These are phyloP conservation scores for Caloboletus firmus DNA, from an alignment of 1,284 basidiomycete species.

Conservation along the genomic window DNA sequence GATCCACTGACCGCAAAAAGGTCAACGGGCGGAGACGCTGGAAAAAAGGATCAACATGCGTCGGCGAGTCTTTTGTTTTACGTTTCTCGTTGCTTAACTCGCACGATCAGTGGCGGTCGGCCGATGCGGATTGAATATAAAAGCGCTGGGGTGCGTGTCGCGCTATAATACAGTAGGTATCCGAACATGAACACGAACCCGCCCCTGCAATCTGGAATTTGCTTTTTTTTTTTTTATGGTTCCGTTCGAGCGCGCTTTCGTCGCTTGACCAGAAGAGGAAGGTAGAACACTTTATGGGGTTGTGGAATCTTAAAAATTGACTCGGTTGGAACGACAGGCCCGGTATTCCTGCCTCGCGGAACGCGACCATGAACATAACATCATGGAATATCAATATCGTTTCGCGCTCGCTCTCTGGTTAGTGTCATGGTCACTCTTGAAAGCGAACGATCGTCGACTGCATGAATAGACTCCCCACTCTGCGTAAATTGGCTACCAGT, in stretches of 20 bases:
- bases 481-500: slow-evolving; percentile 15
- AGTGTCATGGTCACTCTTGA: neutral
- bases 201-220: too few relatives aligned
- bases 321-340: slow-evolving; percentile 10
- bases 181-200: too few relatives aligned
- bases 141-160: neutral
- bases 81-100: slow-evolving; percentile 12
- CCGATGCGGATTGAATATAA: slow-evolving; percentile 22
- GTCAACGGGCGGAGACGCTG: too few relatives aligned
- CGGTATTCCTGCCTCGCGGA: slow-evolving; percentile 7
- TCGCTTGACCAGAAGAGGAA: slow-evolving; percentile 17
- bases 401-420: neutral
- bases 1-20: too few relatives aligned
- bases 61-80: slow-evolving; percentile 29
- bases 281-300: slow-evolving; percentile 1
- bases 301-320: slow-evolving; percentile 3
- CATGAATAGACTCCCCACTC: neutral
- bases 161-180: too few relatives aligned
- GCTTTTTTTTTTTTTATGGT: too few relatives aligned
- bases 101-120: slow-evolving; percentile 1
- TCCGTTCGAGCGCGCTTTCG: too few relatives aligned
- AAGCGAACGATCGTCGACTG: neutral
- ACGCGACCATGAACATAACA: neutral
- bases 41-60: slow-evolving; percentile 15
- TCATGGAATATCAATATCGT: neutral